Conservation (phyloP, 2,329 filamentous ascomycete species). For the Cladosporium sp. region DNA sequence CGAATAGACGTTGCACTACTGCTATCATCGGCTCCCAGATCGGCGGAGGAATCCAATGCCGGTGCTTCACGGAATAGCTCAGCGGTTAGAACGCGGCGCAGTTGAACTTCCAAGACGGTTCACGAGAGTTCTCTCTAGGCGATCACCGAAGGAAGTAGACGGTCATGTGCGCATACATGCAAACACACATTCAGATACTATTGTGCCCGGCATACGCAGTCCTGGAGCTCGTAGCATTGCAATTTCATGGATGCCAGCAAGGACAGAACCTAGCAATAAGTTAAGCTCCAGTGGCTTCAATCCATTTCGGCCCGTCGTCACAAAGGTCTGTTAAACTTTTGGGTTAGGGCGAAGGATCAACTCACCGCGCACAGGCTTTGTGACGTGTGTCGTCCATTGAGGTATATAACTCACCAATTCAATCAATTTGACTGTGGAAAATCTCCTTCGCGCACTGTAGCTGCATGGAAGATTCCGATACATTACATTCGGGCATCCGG, state of each 20-base stretch:
- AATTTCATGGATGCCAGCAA: background rate
- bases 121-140: background rate
- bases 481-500: no score
- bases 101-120: background rate
- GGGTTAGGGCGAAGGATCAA: no score
- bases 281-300: background rate
- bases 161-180: no score
- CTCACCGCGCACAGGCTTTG: no score
- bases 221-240: no score
- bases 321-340: conserved; percentile 2
- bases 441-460: no score
- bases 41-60: conserved; percentile 1
- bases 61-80: background rate
- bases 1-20: background rate
- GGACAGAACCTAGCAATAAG: background rate
- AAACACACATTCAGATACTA: no score
- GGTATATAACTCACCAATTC: no score
- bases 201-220: background rate
- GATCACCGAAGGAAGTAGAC: background rate
- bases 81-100: background rate
- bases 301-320: conserved; percentile 4
- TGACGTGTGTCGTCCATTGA: no score
- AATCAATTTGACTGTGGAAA: no score
- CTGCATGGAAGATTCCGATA: no score
- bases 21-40: background rate